These are phyloP conservation scores for Penicillium decumbens DNA, from an alignment of 2,329 filamentous ascomycete genomes.

Conservation along the genomic window DNA sequence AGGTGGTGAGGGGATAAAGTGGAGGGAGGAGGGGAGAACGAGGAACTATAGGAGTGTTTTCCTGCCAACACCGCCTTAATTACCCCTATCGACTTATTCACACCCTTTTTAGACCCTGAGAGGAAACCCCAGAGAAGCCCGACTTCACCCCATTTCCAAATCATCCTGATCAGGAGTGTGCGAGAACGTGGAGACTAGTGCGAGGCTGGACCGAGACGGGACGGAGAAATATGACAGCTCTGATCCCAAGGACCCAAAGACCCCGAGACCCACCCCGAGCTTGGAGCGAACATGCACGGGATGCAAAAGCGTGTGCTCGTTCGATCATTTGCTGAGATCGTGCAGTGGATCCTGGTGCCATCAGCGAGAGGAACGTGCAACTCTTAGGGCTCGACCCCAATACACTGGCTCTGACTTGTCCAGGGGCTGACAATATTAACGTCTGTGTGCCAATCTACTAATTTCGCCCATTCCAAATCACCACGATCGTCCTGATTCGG, in stretches of 20 bases:
- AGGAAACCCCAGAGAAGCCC: neutral
- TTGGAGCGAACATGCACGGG: slow-evolving; percentile 2
- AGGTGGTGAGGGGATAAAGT: neutral
- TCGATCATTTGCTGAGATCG: neutral
- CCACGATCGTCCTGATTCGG: slow-evolving; percentile 12
- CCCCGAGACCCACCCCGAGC: slow-evolving; percentile 11
- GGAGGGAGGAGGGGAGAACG: neutral
- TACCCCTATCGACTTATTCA: neutral
- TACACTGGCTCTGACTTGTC: slow-evolving; percentile 13
- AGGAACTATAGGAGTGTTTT: neutral
- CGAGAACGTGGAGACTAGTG: slow-evolving; percentile 18
- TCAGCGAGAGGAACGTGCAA: slow-evolving; percentile 16
- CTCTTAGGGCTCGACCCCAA: slow-evolving; percentile 12
- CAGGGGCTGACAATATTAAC: slow-evolving; percentile 11
- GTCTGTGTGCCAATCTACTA: slow-evolving; percentile 15
- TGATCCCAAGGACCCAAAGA: slow-evolving; percentile 9
- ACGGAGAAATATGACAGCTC: slow-evolving; percentile 32
- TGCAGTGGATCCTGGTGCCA: neutral
- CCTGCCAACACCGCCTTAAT: neutral
- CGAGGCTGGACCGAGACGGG: slow-evolving; percentile 12
- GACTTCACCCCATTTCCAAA: neutral
- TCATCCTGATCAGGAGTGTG: neutral
- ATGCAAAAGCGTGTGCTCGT: neutral
- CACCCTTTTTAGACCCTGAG: neutral
- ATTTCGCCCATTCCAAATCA: slow-evolving; percentile 22